A percentile compares a stretch with the other conserved stretches of the same genome.
Conservation (phyloP, 148 eudicot species). For the Simmondsia chinensis region DNA sequence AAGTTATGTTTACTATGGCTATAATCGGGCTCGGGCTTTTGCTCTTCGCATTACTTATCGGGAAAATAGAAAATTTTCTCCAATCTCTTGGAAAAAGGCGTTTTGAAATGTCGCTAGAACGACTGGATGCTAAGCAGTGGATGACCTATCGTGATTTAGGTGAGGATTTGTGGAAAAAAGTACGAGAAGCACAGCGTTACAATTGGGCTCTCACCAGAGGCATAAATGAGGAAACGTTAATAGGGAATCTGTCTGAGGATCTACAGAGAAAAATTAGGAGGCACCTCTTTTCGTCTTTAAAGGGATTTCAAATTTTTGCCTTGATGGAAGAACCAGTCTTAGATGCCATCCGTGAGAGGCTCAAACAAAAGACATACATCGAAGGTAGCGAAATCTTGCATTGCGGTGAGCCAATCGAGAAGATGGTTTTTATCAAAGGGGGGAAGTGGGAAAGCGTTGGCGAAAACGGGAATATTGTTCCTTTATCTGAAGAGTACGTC, state of each 20-base stretch:
- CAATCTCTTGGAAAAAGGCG: constrained; percentile 85
- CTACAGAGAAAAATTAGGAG: constrained; percentile 72
- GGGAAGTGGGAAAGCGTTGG: constrained; percentile 69
- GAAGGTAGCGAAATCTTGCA: constrained; percentile 43
- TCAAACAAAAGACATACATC: constrained; percentile 62
- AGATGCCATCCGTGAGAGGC: constrained; percentile 73
- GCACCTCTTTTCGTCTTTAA: constrained; percentile 54
- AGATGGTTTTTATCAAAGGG: constrained; percentile 75
- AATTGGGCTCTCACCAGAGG: constrained; percentile 78
- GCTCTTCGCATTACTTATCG: constrained; percentile 76
- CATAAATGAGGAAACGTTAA: constrained; percentile 58
- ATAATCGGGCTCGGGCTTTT: constrained; percentile 69
- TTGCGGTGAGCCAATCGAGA: constrained; percentile 51
- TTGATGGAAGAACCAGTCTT: constrained; percentile 60
- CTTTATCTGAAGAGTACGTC: constrained; percentile 48
- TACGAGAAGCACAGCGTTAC: constrained; percentile 60
- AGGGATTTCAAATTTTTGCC: constrained; percentile 57
- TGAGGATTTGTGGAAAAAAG: constrained; percentile 57
- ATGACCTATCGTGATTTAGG: constrained; percentile 87
- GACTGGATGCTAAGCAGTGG: constrained; percentile 88
- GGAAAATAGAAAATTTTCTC: constrained; percentile 85
- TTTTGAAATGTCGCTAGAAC: constrained; percentile 63
- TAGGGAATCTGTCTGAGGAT: constrained; percentile 78
- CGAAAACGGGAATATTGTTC: constrained; percentile 30
- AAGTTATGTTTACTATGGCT: constrained; percentile 75